A percentile compares a stretch with the other conserved stretches of the same genome.
Evolutionary conservation across 257 asterid genomes (phyloP).

Genomic region (Nicotiana tabacum): DNA sequence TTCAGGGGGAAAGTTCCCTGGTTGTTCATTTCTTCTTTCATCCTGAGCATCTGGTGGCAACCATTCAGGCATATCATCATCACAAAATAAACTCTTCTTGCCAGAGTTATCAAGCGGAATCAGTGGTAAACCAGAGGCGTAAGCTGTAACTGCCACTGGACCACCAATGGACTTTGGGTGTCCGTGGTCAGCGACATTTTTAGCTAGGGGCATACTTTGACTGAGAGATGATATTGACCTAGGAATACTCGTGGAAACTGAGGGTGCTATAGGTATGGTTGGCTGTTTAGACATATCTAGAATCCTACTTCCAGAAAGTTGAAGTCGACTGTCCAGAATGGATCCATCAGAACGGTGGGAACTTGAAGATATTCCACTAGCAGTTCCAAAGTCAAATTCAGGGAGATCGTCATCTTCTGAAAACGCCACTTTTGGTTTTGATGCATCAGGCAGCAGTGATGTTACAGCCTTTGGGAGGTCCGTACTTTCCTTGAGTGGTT

Average conservation of each 20-base stretch:
- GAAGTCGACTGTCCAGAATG: neutral
- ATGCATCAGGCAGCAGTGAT: neutral
- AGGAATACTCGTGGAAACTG: neutral
- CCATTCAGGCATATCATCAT: conserved; percentile 34
- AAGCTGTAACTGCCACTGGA: neutral
- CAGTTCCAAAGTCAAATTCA: conserved; percentile 23
- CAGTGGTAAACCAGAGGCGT: neutral
- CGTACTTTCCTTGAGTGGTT: neutral
- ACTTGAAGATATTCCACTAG: conserved; percentile 12
- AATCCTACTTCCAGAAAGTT: neutral
- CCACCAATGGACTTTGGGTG: neutral
- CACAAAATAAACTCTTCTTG: conserved; percentile 16
- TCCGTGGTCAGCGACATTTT: neutral
- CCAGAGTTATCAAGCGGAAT: neutral
- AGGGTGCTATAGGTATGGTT: neutral
- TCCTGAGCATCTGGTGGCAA: conserved; percentile 14
- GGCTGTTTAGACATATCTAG: neutral
- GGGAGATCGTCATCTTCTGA: conserved; percentile 33
- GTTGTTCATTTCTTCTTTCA: conserved; percentile 2
- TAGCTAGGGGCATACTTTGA: conserved; percentile 1
- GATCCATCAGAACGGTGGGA: neutral
- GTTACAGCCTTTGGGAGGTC: conserved; percentile 5
- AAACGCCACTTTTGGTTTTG: conserved; percentile 3
- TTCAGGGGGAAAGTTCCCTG: neutral
- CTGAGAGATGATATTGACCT: neutral